Conservation (phyloP, 371 early-diverging fungal species). For the Saksenaea vasiformis region DNA sequence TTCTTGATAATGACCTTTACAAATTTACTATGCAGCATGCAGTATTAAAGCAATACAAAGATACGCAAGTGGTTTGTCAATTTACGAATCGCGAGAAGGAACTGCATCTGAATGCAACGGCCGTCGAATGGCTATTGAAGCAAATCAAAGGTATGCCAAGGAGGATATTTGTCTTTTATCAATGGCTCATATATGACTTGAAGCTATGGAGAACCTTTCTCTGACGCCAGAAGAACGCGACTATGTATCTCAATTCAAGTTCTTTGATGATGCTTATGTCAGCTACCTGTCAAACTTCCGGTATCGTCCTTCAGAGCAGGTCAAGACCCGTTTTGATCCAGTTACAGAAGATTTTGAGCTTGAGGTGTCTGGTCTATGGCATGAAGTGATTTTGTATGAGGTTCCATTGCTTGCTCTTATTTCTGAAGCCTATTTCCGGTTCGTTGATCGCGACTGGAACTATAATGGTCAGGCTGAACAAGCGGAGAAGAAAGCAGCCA, state of each 20-base stretch:
- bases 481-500: conserved; percentile 52
- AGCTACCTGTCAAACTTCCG: conserved; percentile 58
- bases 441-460: conserved; percentile 73
- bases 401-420: conserved; percentile 72
- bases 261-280: conserved; percentile 57
- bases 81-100: conserved; percentile 69
- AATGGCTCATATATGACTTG: neutral
- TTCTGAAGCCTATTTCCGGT: conserved; percentile 70
- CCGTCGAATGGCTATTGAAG: conserved; percentile 50
- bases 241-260: conserved; percentile 55
- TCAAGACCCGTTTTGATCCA: conserved; percentile 41
- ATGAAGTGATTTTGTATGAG: conserved; percentile 78
- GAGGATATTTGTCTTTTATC: neutral
- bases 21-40: conserved; percentile 85
- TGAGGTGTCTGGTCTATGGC: conserved; percentile 64
- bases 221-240: conserved; percentile 55
- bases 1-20: conserved; percentile 81
- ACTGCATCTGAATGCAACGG: conserved; percentile 39
- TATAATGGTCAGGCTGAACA: conserved; percentile 63
- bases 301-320: conserved; percentile 62
- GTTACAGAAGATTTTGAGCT: conserved; percentile 44
- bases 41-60: conserved; percentile 71
- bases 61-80: conserved; percentile 60
- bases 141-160: conserved; percentile 46
- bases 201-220: conserved; percentile 37